These are phyloP conservation scores for Pichia scutulata DNA, from an alignment of 805 yeast species.

Conservation along the genomic window DNA sequence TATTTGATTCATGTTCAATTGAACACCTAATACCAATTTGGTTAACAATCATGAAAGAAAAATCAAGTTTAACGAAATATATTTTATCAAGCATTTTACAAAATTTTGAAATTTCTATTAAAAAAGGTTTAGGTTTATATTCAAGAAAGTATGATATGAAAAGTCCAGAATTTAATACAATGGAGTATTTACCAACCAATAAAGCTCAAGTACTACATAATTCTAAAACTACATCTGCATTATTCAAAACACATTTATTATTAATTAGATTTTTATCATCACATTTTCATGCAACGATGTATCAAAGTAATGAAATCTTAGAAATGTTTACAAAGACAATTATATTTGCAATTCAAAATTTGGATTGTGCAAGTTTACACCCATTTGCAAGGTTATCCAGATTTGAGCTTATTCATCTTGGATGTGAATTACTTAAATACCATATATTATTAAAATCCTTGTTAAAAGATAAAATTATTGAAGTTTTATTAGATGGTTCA, in stretches of 20 bases:
- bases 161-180: conserved; percentile 55
- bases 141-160: conserved; percentile 45
- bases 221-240: conserved; percentile 40
- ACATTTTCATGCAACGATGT: conserved; percentile 70
- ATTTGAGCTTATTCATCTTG: conserved; percentile 64
- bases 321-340: conserved; percentile 60
- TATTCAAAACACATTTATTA: conserved; percentile 57
- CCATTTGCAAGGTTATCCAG: conserved; percentile 73
- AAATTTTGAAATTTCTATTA: conserved; percentile 62
- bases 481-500: conserved; percentile 53
- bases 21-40: conserved; percentile 67
- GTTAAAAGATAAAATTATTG: conserved; percentile 37
- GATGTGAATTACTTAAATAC: conserved; percentile 53
- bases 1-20: conserved; percentile 53
- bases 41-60: conserved; percentile 68
- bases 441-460: conserved; percentile 45
- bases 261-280: conserved; percentile 64
- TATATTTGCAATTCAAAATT: conserved; percentile 44
- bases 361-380: conserved; percentile 62
- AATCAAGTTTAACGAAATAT: conserved; percentile 48
- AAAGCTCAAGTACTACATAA: conserved; percentile 46
- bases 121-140: conserved; percentile 55
- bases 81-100: conserved; percentile 61
- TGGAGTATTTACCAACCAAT: conserved; percentile 89
- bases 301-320: conserved; percentile 62